These are phyloP conservation scores for Silene uniflora DNA, from an alignment of 148 eudicot species.

Conservation along the genomic window DNA sequence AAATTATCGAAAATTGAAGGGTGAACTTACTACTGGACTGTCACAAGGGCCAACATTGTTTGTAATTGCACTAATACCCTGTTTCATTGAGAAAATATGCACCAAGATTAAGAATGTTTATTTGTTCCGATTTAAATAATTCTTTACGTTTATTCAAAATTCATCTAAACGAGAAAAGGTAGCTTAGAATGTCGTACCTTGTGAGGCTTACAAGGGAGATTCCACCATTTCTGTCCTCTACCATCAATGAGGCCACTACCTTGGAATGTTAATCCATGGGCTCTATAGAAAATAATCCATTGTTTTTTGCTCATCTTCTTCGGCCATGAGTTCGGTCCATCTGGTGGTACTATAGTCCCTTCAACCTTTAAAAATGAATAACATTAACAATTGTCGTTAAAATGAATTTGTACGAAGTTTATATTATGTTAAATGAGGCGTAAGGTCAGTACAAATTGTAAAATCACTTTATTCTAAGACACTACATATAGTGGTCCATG, in stretches of 20 bases:
- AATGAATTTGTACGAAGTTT: not conserved
- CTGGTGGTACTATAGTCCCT: constrained; percentile 79
- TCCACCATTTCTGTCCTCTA: constrained; percentile 92
- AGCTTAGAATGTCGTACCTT: constrained; percentile 38
- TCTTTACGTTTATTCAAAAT: not conserved
- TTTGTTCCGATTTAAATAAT: no score
- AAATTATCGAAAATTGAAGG: not conserved
- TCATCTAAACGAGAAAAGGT: not conserved
- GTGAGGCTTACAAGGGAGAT: constrained; percentile 95
- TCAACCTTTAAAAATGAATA: constrained; percentile 43
- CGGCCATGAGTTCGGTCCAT: constrained; percentile 89
- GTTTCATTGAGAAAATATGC: constrained; percentile 25
- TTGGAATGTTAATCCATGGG: constrained; percentile 62
- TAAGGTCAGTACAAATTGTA: not conserved
- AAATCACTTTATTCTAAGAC: not conserved
- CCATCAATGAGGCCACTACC: constrained; percentile 88
- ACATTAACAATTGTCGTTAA: not conserved
- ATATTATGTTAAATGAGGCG: no score
- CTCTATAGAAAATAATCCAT: constrained; percentile 79
- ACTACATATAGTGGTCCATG: not conserved
- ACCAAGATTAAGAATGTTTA: not conserved
- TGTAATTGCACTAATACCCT: constrained; percentile 67
- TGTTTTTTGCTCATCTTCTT: constrained; percentile 55
- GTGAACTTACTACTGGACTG: constrained; percentile 81
- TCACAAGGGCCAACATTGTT: constrained; percentile 64